phyloP scores from a whole-genome alignment of 2,329 filamentous ascomycete genomes.

The Coniochaeta hoffmannii region DNA sequence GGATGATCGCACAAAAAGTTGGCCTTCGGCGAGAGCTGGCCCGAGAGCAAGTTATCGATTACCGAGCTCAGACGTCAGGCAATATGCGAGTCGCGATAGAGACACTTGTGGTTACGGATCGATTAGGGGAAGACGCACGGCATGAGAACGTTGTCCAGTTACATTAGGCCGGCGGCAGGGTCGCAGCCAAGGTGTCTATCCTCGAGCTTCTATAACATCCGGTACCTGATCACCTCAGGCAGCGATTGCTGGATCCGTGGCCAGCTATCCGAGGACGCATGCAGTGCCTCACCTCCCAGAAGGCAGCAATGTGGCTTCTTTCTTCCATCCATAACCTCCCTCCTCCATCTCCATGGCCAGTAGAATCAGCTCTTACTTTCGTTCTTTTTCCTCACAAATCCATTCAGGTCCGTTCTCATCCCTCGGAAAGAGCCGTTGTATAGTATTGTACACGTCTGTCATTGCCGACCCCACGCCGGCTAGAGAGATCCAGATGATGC shows the following conservation, averaged over 20 bases:
- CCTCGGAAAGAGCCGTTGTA: neutral
- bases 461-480: neutral
- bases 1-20: neutral
- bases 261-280: neutral
- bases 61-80: too few relatives aligned
- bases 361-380: neutral
- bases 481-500: neutral
- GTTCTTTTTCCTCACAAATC: neutral
- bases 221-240: neutral
- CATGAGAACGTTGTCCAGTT: neutral
- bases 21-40: neutral
- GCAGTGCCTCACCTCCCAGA: neutral
- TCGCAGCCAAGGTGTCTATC: neutral
- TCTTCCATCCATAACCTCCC: neutral
- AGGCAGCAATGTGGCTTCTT: neutral
- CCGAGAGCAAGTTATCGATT: neutral
- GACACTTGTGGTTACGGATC: neutral
- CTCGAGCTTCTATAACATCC: neutral
- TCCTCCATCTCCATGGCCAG: neutral
- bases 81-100: neutral
- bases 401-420: neutral
- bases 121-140: neutral
- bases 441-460: neutral
- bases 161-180: neutral
- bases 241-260: neutral